Percentiles rank a stretch among this genome's conserved stretches.
Evolutionary conservation across 1,284 basidiomycete species (phyloP).

Genomic region (Rhodotorula sp.): DNA sequence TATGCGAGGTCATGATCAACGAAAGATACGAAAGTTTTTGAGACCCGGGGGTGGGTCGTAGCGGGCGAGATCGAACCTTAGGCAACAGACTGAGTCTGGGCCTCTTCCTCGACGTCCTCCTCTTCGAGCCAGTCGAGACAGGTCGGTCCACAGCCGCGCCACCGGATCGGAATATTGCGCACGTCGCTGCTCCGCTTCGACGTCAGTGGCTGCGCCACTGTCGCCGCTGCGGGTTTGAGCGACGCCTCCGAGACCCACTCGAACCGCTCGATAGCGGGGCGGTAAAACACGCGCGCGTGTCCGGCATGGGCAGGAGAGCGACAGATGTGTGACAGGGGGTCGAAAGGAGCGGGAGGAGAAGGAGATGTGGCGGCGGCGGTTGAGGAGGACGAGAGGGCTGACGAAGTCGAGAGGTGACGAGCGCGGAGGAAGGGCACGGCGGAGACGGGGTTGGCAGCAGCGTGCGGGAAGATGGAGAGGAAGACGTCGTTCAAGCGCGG

Average conservation of each 20-base stretch:
- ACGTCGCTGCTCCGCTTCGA: background rate
- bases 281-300: conserved; percentile 27
- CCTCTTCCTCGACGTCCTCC: background rate
- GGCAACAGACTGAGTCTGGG: background rate
- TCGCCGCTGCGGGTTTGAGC: conserved; percentile 8
- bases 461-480: conserved; percentile 8
- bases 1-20: too few relatives aligned
- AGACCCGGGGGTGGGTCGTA: background rate
- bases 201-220: background rate
- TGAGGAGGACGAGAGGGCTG: background rate
- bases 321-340: conserved; percentile 35
- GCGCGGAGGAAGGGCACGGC: background rate
- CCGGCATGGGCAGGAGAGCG: conserved; percentile 24
- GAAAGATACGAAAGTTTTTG: background rate
- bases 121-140: conserved; percentile 44
- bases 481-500: conserved; percentile 30
- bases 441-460: conserved; percentile 1
- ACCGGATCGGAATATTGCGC: conserved; percentile 36
- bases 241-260: conserved; percentile 40
- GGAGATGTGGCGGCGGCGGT: background rate
- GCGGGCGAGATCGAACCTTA: background rate
- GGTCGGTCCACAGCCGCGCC: conserved; percentile 38
- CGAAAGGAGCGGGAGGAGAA: conserved; percentile 22
- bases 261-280: conserved; percentile 39
- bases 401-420: conserved; percentile 9